phyloP scores from a whole-genome alignment of 139 green algal genomes.

The Parachlorella kessleri region DNA sequence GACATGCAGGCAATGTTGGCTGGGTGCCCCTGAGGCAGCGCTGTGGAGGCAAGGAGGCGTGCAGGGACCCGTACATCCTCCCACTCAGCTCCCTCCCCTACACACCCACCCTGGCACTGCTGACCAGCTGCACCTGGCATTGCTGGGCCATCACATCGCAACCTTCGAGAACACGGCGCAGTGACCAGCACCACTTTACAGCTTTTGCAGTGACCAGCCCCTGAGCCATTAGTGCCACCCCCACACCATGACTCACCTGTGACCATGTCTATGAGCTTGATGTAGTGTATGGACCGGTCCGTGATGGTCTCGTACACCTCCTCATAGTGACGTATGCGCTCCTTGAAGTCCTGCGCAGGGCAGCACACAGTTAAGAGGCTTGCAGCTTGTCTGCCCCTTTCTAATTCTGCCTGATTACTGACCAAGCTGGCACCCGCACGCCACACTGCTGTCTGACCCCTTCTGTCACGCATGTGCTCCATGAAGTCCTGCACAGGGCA shows the following conservation, averaged over 20 bases:
- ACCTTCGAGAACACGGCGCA: neutral
- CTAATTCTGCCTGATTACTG: too few species aligned
- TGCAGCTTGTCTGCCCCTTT: too few species aligned
- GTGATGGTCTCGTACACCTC: constrained; percentile 92
- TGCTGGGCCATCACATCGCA: neutral
- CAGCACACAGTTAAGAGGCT: too few species aligned
- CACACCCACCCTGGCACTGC: neutral
- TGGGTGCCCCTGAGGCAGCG: too few species aligned
- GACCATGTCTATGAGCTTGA: constrained; percentile 98
- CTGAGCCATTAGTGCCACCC: too few species aligned
- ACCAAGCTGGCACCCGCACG: too few species aligned
- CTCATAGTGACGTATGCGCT: constrained; percentile 88
- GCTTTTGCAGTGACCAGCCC: too few species aligned
- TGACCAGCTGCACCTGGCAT: neutral
- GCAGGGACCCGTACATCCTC: too few species aligned
- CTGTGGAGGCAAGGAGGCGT: too few species aligned
- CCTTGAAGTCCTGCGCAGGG: constrained; percentile 72
- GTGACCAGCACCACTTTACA: neutral
- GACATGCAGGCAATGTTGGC: too few species aligned
- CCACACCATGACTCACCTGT: constrained; percentile 7
- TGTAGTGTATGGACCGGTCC: constrained; percentile 90
- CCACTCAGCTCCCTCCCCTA: too few species aligned
- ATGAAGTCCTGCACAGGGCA: constrained; percentile 71
- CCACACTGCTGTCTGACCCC: too few species aligned
- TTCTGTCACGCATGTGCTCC: constrained; percentile 76